Evolutionary conservation across 257 asterid genomes (phyloP), one percentile per base, ranked within the genome.

Genomic region (Primulina huaijiensis): DNA sequence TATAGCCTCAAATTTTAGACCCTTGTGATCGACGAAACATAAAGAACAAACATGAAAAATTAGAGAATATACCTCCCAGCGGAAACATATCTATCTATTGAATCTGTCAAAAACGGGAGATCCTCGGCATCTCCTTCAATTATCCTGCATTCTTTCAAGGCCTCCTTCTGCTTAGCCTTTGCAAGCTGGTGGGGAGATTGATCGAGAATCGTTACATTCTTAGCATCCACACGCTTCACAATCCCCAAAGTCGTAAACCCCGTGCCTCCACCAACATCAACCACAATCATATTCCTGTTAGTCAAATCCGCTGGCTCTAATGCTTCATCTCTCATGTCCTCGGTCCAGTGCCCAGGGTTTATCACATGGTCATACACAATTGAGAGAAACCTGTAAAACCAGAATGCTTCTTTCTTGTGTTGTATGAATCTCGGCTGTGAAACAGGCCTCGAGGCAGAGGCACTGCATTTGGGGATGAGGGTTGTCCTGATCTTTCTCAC

Each of bases 261-360:
- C 0, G 99, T 93, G 6, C 97, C 97, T 2, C 97, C 99, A 57
- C 99, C 99, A 62, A 91, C 97, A 74, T 91, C 99, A 75, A 89
- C 95, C 76, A 94, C 99, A 1, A 59, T 67, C 89, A 91, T 50
- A 64, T 82, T 73, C 78, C 87, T 72, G 50, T 73, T 74, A 56
- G 33, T 68, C 60, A 94, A 82, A 35, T 87, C 95, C 31, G 99
- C 99, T 5, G 97, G 97, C 76, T 94, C 97, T 70, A 94, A 85
- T 17, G 99, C 99, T 2, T 94, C 99, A 25, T 91, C 97, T 68
- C 99, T 81, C 99, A 91, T 91, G 46, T 94, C 99, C 78, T 91
- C 97, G 6, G 99, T 94, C 97, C 97, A 91, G 62, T 94, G 99
- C n/a, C 97, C 97, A n/a, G 99, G 99, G 84, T 91, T 91, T 37